Conservation (phyloP, 2,329 filamentous ascomycete genomes). For the Scytalidium lignicola region DNA sequence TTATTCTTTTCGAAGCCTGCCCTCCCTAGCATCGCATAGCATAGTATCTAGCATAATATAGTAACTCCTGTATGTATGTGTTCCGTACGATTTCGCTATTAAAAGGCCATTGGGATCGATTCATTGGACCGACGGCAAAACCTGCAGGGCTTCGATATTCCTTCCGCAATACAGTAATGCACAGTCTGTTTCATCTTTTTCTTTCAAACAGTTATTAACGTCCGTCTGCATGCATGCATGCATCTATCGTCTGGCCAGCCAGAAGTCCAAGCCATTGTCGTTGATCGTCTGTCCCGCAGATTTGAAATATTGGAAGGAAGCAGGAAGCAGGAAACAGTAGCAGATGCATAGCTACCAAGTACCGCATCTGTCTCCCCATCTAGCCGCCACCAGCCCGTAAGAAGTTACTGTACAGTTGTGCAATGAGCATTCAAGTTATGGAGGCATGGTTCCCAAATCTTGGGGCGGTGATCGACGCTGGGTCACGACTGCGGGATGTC, state of each 20-base stretch:
- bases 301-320: no score
- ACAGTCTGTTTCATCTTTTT: not conserved
- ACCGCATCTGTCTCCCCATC: not conserved
- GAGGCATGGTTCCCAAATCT: not conserved
- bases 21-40: not conserved
- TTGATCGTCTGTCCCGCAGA: no score
- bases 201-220: not conserved
- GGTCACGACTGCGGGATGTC: not conserved
- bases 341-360: not conserved
- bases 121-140: not conserved
- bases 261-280: no score
- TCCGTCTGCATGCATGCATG: not conserved
- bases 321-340: not conserved
- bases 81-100: not conserved
- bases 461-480: not conserved
- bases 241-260: no score
- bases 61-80: not conserved
- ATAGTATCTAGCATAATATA: not conserved
- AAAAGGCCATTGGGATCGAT: not conserved
- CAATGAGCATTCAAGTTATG: not conserved
- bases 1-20: not conserved
- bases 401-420: no score
- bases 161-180: not conserved
- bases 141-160: not conserved
- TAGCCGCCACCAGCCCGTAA: no score